Evolutionary conservation across 306 rosid species (phyloP).

Genomic region (Acmispon strigosus): DNA sequence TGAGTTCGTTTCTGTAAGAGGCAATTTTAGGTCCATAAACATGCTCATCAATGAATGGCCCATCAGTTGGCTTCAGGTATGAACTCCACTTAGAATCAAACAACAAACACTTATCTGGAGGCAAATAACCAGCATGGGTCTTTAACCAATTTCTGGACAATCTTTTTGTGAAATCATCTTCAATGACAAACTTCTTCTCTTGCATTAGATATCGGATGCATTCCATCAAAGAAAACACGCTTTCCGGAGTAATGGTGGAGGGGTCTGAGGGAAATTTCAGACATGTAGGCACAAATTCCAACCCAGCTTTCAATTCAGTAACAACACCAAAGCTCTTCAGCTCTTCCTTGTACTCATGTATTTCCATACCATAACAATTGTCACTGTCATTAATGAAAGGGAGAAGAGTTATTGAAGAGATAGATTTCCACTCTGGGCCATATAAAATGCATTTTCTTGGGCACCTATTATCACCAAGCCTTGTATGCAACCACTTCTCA

Average conservation of each 20-base stretch:
- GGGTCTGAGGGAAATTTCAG: slow-evolving; percentile 40
- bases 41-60: slow-evolving; percentile 58
- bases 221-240: slow-evolving; percentile 45
- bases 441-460: slow-evolving; percentile 56
- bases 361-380: slow-evolving; percentile 32
- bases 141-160: slow-evolving; percentile 55
- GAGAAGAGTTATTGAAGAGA: slow-evolving; percentile 48
- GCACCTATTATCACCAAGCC: slow-evolving; percentile 29
- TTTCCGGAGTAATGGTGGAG: slow-evolving; percentile 25
- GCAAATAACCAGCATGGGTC: slow-evolving; percentile 47
- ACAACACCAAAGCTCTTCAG: slow-evolving; percentile 52
- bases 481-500: slow-evolving; percentile 54
- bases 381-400: slow-evolving; percentile 64
- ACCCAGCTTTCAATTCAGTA: slow-evolving; percentile 41
- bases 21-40: slow-evolving; percentile 42
- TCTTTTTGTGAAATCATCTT: slow-evolving; percentile 22
- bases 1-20: slow-evolving; percentile 42
- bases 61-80: slow-evolving; percentile 41
- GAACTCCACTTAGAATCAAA: slow-evolving; percentile 38
- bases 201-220: slow-evolving; percentile 30
- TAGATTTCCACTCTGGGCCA: slow-evolving; percentile 54
- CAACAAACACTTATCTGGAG: slow-evolving; percentile 49
- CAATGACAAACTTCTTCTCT: background rate
- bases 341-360: slow-evolving; percentile 45
- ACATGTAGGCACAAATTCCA: slow-evolving; percentile 30